These are phyloP conservation scores for Ustilago shanxiensis DNA, from an alignment of 1,284 basidiomycete genomes.

Conservation along the genomic window DNA sequence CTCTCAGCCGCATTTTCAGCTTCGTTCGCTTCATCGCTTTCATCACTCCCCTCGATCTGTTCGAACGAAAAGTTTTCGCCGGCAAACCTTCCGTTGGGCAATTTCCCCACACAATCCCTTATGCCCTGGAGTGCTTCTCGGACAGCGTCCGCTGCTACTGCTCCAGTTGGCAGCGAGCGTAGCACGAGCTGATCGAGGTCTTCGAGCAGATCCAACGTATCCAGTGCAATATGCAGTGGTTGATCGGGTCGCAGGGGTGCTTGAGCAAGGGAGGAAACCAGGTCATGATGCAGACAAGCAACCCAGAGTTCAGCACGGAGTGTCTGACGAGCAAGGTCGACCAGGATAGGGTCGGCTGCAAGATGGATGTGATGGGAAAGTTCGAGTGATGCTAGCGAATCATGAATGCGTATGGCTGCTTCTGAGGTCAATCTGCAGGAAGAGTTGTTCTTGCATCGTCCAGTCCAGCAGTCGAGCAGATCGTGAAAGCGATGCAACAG, in stretches of 20 bases:
- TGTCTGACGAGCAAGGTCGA: slow-evolving; percentile 40
- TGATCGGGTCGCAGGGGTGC: slow-evolving; percentile 35
- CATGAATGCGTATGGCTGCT: slow-evolving; percentile 23
- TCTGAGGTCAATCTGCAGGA: slow-evolving; percentile 9
- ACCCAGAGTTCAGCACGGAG: slow-evolving; percentile 37
- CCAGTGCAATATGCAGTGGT: slow-evolving; percentile 44
- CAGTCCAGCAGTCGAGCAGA: slow-evolving; percentile 15
- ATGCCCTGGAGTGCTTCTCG: slow-evolving; percentile 21
- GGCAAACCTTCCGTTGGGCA: slow-evolving; percentile 27
- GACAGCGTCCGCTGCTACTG: slow-evolving; percentile 8
- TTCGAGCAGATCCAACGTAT: slow-evolving; percentile 47
- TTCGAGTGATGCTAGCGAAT: slow-evolving; percentile 30
- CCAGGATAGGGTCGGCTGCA: slow-evolving; percentile 25
- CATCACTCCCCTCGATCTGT: slow-evolving; percentile 29
- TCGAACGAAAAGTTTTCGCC: slow-evolving; percentile 33
- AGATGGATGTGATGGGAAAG: neutral
- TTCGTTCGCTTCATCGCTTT: slow-evolving; percentile 15
- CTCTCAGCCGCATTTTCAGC: neutral
- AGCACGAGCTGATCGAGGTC: slow-evolving; percentile 36
- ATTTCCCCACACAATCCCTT: slow-evolving; percentile 15
- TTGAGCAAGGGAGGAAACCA: slow-evolving; percentile 16
- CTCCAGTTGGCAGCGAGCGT: neutral
- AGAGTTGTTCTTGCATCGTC: slow-evolving; percentile 1
- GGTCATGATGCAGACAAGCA: slow-evolving; percentile 31
- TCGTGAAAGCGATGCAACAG: slow-evolving; percentile 13